phyloP scores from a whole-genome alignment of 352 stramenopile species.

The Pythium plurisporium region DNA sequence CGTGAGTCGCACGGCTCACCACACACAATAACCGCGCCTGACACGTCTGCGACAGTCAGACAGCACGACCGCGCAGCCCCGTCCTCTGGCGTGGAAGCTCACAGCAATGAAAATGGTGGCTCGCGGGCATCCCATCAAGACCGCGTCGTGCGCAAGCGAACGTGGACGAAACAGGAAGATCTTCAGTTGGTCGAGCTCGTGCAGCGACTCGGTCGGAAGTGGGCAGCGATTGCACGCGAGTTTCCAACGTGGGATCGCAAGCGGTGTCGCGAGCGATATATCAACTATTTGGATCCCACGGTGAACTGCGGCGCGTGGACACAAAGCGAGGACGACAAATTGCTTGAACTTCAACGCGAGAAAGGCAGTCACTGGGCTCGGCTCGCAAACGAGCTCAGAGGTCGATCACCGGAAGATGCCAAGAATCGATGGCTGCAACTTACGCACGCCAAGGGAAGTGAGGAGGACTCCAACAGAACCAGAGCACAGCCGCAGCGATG shows the following conservation, averaged over 20 bases:
- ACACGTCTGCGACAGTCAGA: too few species aligned
- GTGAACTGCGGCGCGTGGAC: constrained; percentile 36
- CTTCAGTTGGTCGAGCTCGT: constrained; percentile 39
- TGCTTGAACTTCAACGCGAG: constrained; percentile 32
- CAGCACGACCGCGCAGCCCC: not conserved
- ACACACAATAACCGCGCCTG: too few species aligned
- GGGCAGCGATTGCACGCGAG: constrained; percentile 34
- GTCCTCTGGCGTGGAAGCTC: not conserved
- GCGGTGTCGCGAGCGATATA: constrained; percentile 63
- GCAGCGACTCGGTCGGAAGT: constrained; percentile 28
- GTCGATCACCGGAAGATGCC: constrained; percentile 42
- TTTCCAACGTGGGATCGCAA: constrained; percentile 55
- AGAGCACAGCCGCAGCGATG: constrained; percentile 10
- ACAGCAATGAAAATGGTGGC: not conserved
- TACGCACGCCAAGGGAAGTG: not conserved
- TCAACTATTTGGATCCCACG: constrained; percentile 56
- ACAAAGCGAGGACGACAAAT: constrained; percentile 35
- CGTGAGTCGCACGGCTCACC: not conserved
- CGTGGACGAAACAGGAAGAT: constrained; percentile 54
- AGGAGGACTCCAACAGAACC: not conserved
- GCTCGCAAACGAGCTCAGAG: constrained; percentile 29
- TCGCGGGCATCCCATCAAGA: not conserved
- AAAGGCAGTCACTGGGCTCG: constrained; percentile 31
- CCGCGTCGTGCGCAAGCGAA: constrained; percentile 1
- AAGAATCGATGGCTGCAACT: constrained; percentile 51